A percentile compares a stretch with the other conserved stretches of the same genome.
Conservation (phyloP, 2,329 filamentous ascomycete species). For the Helotiales sp. region DNA sequence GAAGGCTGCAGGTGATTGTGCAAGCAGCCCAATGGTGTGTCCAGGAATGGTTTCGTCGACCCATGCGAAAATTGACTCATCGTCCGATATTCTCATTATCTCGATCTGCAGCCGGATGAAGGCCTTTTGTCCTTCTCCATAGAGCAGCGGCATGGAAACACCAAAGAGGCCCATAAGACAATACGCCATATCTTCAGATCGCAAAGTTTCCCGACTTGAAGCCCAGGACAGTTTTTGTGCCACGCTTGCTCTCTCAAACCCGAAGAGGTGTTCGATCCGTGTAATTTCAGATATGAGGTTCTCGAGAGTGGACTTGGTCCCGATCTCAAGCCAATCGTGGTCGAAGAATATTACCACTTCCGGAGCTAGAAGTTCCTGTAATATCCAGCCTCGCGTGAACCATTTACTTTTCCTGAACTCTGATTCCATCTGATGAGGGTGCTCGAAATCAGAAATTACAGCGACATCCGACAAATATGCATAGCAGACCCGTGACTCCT, state of each 20-base stretch:
- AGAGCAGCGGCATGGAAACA: not conserved
- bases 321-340: not conserved
- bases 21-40: not conserved
- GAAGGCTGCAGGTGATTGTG: not conserved
- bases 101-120: constrained; percentile 1
- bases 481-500: constrained; percentile 7
- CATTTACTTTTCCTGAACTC: not conserved
- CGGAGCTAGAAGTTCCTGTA: constrained; percentile 4
- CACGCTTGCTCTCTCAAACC: not conserved
- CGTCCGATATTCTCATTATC: constrained; percentile 4
- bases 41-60: not conserved
- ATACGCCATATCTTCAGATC: constrained; percentile 1
- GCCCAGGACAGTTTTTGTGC: constrained; percentile 10
- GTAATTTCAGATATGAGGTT: not conserved
- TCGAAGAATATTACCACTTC: not conserved
- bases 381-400: constrained; percentile 5
- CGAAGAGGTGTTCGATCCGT: not conserved
- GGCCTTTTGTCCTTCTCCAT: not conserved
- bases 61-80: constrained; percentile 4
- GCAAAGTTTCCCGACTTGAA: not conserved
- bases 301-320: not conserved
- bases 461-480: constrained; percentile 9
- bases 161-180: constrained; percentile 3
- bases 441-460: not conserved
- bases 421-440: not conserved